Evolutionary conservation across 306 rosid genomes (phyloP).

Genomic region (Abrus pulchellus): DNA sequence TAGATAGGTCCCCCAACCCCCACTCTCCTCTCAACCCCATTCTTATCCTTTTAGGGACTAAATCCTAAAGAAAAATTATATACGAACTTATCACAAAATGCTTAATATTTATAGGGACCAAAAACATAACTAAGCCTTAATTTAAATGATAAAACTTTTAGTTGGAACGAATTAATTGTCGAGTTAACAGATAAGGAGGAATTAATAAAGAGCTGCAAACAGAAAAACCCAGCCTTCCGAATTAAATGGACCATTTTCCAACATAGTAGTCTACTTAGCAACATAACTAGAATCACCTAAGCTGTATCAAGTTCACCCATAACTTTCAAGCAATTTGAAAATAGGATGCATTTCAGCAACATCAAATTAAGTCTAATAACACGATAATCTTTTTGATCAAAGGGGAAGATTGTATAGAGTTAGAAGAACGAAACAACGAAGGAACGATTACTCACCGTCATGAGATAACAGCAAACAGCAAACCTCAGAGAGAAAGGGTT

Average conservation of each 20-base stretch:
- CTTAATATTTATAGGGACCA: no score
- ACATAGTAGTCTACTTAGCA: slow-evolving; percentile 6
- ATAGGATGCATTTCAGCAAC: background rate
- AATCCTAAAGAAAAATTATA: slow-evolving; percentile 33
- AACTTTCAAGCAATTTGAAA: slow-evolving; percentile 14
- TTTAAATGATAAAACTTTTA: slow-evolving; percentile 32
- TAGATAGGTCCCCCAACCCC: slow-evolving; percentile 5
- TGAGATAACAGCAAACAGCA: no score
- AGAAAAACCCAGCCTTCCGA: background rate
- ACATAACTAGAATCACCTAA: no score
- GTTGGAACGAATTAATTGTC: slow-evolving; percentile 2
- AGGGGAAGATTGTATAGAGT: no score
- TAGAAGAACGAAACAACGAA: no score
- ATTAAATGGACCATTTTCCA: background rate
- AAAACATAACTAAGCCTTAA: slow-evolving; percentile 27
- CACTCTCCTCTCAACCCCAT: no score
- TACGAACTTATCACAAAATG: slow-evolving; percentile 29
- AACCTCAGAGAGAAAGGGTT: no score
- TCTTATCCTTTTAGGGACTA: no score
- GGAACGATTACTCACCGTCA: no score
- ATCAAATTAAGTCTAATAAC: slow-evolving; percentile 25
- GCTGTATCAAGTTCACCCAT: background rate
- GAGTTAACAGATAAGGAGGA: slow-evolving; percentile 2
- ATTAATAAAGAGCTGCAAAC: background rate
- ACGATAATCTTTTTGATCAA: no score